These are phyloP conservation scores for Venturia pyrina DNA, from an alignment of 2,329 filamentous ascomycete species.

Conservation along the genomic window DNA sequence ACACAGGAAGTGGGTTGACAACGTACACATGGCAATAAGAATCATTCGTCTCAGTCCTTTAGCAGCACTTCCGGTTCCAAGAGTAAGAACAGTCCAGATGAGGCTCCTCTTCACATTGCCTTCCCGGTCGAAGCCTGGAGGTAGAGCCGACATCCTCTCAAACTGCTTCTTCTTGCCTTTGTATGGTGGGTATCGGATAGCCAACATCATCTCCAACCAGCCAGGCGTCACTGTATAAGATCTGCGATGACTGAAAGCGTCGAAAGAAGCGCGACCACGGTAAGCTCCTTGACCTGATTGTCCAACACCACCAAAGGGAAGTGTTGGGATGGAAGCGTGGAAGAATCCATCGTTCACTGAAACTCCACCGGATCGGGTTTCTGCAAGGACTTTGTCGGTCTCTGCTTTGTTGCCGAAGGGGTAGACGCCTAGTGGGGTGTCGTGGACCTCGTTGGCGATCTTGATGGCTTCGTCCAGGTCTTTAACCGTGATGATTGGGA, in stretches of 20 bases:
- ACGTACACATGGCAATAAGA: conserved; percentile 13
- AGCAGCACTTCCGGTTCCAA: conserved; percentile 10
- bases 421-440: conserved; percentile 75
- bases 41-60: conserved; percentile 13
- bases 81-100: conserved; percentile 21
- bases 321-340: conserved; percentile 58
- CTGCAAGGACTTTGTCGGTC: conserved; percentile 49
- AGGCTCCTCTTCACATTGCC: conserved; percentile 29
- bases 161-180: conserved; percentile 44
- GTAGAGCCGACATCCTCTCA: conserved; percentile 38
- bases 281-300: conserved; percentile 68
- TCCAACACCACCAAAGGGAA: conserved; percentile 77
- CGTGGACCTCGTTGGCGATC: conserved; percentile 69
- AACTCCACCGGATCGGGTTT: conserved; percentile 42
- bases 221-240: conserved; percentile 51
- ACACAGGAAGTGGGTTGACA: neutral
- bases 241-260: conserved; percentile 55
- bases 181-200: conserved; percentile 57
- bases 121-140: conserved; percentile 51
- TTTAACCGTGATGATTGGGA: conserved; percentile 69
- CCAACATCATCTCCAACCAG: conserved; percentile 59
- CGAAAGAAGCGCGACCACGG: conserved; percentile 65
- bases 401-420: conserved; percentile 76
- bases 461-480: conserved; percentile 77
- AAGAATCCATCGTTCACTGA: conserved; percentile 51